Evolutionary conservation across 2,329 filamentous ascomycete species (phyloP).

Genomic region (Clathrospora elynae): DNA sequence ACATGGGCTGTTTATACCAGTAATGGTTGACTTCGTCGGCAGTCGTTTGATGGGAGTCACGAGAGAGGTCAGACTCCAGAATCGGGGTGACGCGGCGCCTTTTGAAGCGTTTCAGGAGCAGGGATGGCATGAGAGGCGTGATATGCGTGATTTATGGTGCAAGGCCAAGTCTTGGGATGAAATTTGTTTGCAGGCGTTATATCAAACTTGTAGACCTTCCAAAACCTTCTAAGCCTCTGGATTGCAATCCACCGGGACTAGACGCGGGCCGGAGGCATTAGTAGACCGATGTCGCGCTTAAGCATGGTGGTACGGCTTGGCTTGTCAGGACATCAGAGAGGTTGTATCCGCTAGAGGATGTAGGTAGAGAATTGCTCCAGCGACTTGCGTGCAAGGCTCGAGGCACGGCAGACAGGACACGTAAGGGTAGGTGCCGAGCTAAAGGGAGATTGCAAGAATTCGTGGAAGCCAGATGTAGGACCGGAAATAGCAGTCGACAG

Average conservation of each 20-base stretch:
- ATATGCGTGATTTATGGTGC: conserved; percentile 27
- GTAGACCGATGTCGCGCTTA: conserved; percentile 47
- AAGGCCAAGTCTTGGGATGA: conserved; percentile 31
- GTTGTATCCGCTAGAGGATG: conserved; percentile 49
- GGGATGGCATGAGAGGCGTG: conserved; percentile 39
- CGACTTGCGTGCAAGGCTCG: conserved; percentile 29
- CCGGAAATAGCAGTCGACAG: conserved; percentile 17
- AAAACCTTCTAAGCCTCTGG: conserved; percentile 24
- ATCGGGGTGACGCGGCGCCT: conserved; percentile 41
- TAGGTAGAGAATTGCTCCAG: conserved; percentile 40
- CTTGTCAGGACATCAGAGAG: conserved; percentile 42
- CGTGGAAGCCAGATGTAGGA: conserved; percentile 13
- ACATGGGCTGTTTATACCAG: conserved; percentile 45
- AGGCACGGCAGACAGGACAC: conserved; percentile 39
- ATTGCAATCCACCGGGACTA: conserved; percentile 40
- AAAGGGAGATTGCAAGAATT: conserved; percentile 14
- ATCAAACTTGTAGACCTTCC: conserved; percentile 26
- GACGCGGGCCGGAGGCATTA: conserved; percentile 43
- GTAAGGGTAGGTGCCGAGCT: conserved; percentile 37
- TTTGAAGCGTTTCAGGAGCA: conserved; percentile 44
- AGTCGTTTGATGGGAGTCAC: conserved; percentile 24
- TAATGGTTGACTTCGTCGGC: conserved; percentile 25
- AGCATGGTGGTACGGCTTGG: conserved; percentile 49
- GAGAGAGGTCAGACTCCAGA: conserved; percentile 31
- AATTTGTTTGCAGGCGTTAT: conserved; percentile 35